phyloP scores from a whole-genome alignment of 208 protist species.

The Trypanosoma scelopori region DNA sequence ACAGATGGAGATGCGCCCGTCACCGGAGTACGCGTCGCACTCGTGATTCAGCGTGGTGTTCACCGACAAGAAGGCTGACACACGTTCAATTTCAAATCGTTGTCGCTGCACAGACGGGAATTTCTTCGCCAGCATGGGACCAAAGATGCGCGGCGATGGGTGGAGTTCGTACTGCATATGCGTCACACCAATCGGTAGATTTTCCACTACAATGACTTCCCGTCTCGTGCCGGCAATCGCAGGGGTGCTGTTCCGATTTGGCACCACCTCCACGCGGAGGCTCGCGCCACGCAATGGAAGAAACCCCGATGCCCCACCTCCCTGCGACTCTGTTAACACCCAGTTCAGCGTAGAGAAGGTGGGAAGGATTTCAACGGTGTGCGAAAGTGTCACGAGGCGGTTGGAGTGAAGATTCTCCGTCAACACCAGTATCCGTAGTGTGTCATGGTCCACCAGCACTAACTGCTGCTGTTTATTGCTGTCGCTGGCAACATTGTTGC shows the following conservation, averaged over 20 bases:
- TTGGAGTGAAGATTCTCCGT: constrained; percentile 70
- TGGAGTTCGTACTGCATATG: constrained; percentile 70
- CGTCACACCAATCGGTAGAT: constrained; percentile 61
- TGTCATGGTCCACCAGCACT: constrained; percentile 77
- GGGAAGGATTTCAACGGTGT: constrained; percentile 48
- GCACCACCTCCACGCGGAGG: constrained; percentile 19
- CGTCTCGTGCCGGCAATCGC: constrained; percentile 13
- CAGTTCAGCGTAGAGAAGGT: constrained; percentile 74
- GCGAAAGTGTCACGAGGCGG: constrained; percentile 73
- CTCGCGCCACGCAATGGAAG: constrained; percentile 7
- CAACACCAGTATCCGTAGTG: constrained; percentile 69
- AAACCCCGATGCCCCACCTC: constrained; percentile 1
- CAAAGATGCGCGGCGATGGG: constrained; percentile 70
- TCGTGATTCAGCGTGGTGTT: constrained; percentile 78
- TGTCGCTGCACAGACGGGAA: constrained; percentile 33
- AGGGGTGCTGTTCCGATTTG: constrained; percentile 1
- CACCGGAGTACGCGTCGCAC: constrained; percentile 84
- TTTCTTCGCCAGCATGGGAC: constrained; percentile 60
- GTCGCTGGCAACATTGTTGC: background rate
- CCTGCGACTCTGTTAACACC: constrained; percentile 32
- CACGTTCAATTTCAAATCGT: constrained; percentile 62
- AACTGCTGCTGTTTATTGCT: constrained; percentile 9
- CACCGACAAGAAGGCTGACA: constrained; percentile 73
- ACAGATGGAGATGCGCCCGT: constrained; percentile 68
- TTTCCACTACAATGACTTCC: constrained; percentile 41